Percentiles rank a stretch among this genome's conserved stretches.
Evolutionary conservation across 2,329 filamentous ascomycete genomes (phyloP).

Genomic region (Botrytis cinerea): DNA sequence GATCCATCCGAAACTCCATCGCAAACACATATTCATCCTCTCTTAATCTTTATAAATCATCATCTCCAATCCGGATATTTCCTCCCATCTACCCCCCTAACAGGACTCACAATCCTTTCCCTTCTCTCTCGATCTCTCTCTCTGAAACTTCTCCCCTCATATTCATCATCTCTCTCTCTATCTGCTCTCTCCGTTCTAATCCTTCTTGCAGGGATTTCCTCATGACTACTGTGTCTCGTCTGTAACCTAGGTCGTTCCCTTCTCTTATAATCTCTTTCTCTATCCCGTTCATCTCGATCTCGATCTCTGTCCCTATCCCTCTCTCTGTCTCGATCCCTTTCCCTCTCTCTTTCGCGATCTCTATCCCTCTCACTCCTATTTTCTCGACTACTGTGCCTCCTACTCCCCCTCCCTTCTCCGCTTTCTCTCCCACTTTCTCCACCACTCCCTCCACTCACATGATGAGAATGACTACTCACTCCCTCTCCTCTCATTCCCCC

Average conservation of each 20-base stretch:
- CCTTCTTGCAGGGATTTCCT: slow-evolving; percentile 13
- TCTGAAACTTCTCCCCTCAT: slow-evolving; percentile 26
- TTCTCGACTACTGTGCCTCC: slow-evolving; percentile 28
- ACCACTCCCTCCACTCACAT: slow-evolving; percentile 22
- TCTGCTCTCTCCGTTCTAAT: slow-evolving; percentile 29
- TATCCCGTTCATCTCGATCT: slow-evolving; percentile 24
- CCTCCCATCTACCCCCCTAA: slow-evolving; percentile 40
- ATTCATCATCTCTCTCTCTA: slow-evolving; percentile 22
- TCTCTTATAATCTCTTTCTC: slow-evolving; percentile 21
- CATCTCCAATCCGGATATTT: slow-evolving; percentile 32
- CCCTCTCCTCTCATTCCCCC: slow-evolving; percentile 26
- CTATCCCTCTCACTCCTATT: slow-evolving; percentile 27
- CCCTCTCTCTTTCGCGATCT: slow-evolving; percentile 13
- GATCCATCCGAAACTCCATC: neutral
- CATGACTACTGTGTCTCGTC: slow-evolving; percentile 20
- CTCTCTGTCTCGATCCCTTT: slow-evolving; percentile 11
- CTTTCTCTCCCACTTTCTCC: slow-evolving; percentile 21
- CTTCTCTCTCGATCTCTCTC: slow-evolving; percentile 32
- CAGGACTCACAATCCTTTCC: slow-evolving; percentile 31
- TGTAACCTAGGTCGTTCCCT: slow-evolving; percentile 12
- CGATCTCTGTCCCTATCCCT: slow-evolving; percentile 27
- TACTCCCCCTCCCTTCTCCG: slow-evolving; percentile 27
- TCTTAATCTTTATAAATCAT: neutral
- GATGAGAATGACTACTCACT: slow-evolving; percentile 16
- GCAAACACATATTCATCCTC: neutral